Conservation (phyloP, 257 asterid species). For the Hygrophila difformis region DNA sequence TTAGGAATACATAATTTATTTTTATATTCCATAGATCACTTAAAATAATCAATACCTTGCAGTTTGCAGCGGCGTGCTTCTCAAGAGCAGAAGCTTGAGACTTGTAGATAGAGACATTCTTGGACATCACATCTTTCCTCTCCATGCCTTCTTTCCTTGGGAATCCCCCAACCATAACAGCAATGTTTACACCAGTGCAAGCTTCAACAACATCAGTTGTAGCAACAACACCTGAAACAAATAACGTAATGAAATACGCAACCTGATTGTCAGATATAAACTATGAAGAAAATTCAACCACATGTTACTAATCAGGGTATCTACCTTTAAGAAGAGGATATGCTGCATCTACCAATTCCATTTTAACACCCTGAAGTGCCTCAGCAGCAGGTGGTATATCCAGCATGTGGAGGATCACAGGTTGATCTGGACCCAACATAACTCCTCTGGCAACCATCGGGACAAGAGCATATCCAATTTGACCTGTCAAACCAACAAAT, state of each 20-base stretch:
- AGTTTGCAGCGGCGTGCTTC: conserved; percentile 81
- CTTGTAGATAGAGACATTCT: conserved; percentile 90
- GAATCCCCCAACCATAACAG: conserved; percentile 97
- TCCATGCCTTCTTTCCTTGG: conserved; percentile 99
- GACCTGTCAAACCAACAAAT: conserved; percentile 43
- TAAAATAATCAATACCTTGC: too few species aligned
- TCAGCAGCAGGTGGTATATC: conserved; percentile 89
- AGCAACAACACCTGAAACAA: conserved; percentile 76
- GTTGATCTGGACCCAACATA: conserved; percentile 89
- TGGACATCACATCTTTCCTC: conserved; percentile 92
- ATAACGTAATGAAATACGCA: conserved; percentile 3
- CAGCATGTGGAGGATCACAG: conserved; percentile 90
- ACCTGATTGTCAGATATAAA: neutral
- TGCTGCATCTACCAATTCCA: conserved; percentile 91
- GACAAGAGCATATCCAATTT: conserved; percentile 91
- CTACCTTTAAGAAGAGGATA: conserved; percentile 88
- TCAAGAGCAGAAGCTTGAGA: conserved; percentile 95
- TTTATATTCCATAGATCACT: too few species aligned
- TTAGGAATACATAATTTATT: too few species aligned
- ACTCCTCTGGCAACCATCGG: conserved; percentile 95
- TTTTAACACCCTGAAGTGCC: conserved; percentile 86
- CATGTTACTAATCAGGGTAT: conserved; percentile 3
- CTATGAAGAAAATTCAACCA: neutral
- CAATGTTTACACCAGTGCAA: conserved; percentile 77
- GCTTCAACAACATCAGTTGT: conserved; percentile 85